These are phyloP conservation scores for Linum tenue DNA, from an alignment of 345 rosid genomes.

Conservation along the genomic window DNA sequence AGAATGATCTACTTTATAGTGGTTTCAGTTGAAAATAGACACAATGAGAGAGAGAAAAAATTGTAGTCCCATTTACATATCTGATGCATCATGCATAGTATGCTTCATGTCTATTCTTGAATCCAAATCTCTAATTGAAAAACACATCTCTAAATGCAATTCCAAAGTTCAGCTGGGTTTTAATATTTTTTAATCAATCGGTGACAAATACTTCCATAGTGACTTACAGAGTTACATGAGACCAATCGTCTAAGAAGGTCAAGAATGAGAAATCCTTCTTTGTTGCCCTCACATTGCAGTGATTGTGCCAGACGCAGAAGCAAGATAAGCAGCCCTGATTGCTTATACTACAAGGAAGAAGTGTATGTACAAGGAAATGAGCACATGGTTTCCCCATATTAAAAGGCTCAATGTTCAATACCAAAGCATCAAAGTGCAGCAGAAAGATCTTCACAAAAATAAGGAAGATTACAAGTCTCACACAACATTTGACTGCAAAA, in stretches of 20 bases:
- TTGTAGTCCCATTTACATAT: too few species aligned
- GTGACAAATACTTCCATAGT: neutral
- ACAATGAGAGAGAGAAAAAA: too few species aligned
- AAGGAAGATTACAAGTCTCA: neutral
- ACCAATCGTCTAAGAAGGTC: conserved; percentile 73
- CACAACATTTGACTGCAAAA: too few species aligned
- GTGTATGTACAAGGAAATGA: conserved; percentile 9
- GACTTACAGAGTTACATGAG: conserved; percentile 63
- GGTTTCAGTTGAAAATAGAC: too few species aligned
- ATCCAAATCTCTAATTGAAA: too few species aligned
- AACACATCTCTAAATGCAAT: too few species aligned
- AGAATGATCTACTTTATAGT: too few species aligned
- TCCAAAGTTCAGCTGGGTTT: too few species aligned
- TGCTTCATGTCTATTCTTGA: too few species aligned
- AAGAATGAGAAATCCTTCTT: conserved; percentile 50
- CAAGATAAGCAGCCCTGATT: conserved; percentile 63
- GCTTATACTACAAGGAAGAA: conserved; percentile 44
- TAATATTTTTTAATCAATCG: too few species aligned
- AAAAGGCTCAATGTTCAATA: neutral
- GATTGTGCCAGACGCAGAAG: conserved; percentile 70
- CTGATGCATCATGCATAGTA: too few species aligned
- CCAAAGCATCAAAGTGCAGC: neutral
- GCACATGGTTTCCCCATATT: neutral
- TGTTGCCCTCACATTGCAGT: conserved; percentile 39
- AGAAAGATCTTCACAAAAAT: neutral